These are phyloP conservation scores for Chloranthus sessilifolius DNA, from an alignment of 164 flowering plant species.

Conservation along the genomic window DNA sequence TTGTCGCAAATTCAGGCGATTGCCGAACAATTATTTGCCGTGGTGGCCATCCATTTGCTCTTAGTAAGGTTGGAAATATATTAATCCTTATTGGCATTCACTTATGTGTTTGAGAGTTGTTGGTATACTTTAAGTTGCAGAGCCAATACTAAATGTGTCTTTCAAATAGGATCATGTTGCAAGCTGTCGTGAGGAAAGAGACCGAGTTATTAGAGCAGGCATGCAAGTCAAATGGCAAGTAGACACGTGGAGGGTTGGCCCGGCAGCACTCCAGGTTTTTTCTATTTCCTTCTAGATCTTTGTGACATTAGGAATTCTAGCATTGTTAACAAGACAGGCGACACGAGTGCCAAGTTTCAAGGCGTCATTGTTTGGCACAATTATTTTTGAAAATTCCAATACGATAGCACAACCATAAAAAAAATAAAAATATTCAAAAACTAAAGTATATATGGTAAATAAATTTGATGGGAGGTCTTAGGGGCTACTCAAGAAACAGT, in stretches of 20 bases:
- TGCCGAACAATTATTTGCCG: conserved; percentile 81
- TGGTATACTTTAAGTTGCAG: background rate
- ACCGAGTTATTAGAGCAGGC: conserved; percentile 64
- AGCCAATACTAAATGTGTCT: background rate
- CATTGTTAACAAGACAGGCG: no score
- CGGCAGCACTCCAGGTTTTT: conserved; percentile 88
- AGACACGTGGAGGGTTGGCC: conserved; percentile 97
- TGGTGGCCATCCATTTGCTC: conserved; percentile 50
- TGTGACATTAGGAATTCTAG: no score
- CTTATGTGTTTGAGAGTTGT: background rate
- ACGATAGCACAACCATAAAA: no score
- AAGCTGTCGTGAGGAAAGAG: conserved; percentile 77
- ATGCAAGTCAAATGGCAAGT: conserved; percentile 82
- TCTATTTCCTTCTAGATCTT: conserved; percentile 10
- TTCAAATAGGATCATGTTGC: conserved; percentile 80
- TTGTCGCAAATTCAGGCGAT: conserved; percentile 96
- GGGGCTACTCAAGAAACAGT: no score
- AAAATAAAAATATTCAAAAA: no score
- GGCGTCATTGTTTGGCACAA: no score
- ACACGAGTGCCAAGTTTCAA: no score
- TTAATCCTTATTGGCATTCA: no score
- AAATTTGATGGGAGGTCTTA: no score
- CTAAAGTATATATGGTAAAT: no score
- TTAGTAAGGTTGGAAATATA: conserved; percentile 52
- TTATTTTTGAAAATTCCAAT: no score